A percentile compares a stretch with the other conserved stretches of the same genome.
Evolutionary conservation across 345 rosid genomes (phyloP).

Genomic region (Crucihimalaya himalaica): DNA sequence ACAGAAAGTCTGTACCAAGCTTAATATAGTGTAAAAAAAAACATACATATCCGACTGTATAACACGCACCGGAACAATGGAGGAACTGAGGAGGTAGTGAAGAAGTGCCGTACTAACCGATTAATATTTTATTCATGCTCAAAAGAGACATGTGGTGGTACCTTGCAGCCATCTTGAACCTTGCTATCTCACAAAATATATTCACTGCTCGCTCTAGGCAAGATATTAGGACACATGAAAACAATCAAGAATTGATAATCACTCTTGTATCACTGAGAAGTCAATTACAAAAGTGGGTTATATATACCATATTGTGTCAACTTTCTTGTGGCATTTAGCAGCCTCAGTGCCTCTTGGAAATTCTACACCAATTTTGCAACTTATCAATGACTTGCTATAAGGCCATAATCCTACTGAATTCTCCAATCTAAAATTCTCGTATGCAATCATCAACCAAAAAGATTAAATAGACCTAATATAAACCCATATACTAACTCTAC

Average conservation of each 20-base stretch:
- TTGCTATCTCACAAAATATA: constrained; percentile 85
- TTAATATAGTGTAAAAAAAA: neutral
- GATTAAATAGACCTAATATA: neutral
- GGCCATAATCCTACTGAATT: neutral
- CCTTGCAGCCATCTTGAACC: constrained; percentile 99
- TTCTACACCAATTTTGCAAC: neutral
- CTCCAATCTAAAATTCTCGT: neutral
- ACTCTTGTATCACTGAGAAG: neutral
- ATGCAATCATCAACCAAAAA: neutral
- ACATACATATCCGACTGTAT: constrained; percentile 14
- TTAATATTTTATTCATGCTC: neutral
- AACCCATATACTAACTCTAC: neutral
- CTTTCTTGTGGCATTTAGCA: constrained; percentile 88
- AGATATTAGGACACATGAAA: constrained; percentile 26
- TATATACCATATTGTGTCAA: constrained; percentile 63
- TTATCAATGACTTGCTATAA: neutral
- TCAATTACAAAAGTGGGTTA: neutral
- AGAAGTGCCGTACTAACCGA: neutral
- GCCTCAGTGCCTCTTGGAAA: constrained; percentile 49
- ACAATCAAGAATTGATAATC: neutral
- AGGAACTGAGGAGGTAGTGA: neutral
- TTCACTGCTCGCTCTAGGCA: constrained; percentile 86
- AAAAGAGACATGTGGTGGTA: constrained; percentile 45
- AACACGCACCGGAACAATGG: neutral
- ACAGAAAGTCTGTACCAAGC: neutral